Evolutionary conservation across 129 eudicot genomes (phyloP).

Genomic region (Centaurea solstitialis): DNA sequence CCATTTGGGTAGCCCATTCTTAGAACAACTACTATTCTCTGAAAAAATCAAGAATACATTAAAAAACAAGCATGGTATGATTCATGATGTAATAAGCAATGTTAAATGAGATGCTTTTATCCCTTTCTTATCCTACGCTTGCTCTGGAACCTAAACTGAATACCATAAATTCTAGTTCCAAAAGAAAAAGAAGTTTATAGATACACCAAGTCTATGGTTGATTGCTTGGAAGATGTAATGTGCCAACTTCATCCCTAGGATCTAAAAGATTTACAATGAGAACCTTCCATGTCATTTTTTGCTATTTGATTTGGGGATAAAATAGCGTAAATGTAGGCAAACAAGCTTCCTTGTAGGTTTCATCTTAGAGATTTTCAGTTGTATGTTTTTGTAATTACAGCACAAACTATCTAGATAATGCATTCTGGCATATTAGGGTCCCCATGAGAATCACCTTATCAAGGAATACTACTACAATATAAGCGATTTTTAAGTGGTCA

Average conservation of each 20-base stretch:
- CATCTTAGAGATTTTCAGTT: neutral
- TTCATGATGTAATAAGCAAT: neutral
- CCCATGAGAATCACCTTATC: neutral
- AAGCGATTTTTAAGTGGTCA: neutral
- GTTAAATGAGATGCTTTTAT: neutral
- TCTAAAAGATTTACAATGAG: neutral
- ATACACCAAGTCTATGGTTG: neutral
- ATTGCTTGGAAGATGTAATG: neutral
- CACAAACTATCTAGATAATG: neutral
- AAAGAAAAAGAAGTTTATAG: neutral
- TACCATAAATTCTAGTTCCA: too few species aligned
- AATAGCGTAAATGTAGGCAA: neutral
- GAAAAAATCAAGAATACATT: neutral
- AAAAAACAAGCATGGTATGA: neutral
- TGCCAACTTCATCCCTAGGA: neutral
- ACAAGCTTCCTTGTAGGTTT: neutral
- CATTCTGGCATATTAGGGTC: neutral
- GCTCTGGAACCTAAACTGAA: too few species aligned
- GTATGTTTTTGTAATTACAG: neutral
- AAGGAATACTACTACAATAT: neutral
- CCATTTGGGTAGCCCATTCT: slow-evolving; percentile 61
- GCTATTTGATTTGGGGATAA: neutral
- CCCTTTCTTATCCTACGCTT: too few species aligned
- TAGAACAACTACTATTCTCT: neutral
- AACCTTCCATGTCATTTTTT: neutral